Evolutionary conservation across 192 early-diverging fungal genomes (phyloP).

Genomic region (Coemansia sp.): DNA sequence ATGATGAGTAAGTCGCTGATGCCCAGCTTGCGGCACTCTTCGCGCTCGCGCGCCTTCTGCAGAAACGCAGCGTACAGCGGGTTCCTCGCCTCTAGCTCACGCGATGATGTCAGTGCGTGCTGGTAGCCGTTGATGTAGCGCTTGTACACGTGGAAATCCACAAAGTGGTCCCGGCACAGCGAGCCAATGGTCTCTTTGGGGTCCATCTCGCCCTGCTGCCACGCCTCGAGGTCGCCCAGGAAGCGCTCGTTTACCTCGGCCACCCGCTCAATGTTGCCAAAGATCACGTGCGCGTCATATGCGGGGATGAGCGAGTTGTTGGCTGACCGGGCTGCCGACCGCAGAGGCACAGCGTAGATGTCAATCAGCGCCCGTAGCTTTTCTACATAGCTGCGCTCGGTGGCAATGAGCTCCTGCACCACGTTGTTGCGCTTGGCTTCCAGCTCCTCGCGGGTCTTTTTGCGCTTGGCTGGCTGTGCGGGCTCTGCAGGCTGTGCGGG

Average conservation of each 20-base stretch:
- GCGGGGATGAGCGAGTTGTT: slow-evolving; percentile 58
- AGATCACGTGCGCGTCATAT: slow-evolving; percentile 60
- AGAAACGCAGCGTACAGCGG: slow-evolving; percentile 55
- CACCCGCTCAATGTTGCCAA: slow-evolving; percentile 63
- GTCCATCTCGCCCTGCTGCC: slow-evolving; percentile 39
- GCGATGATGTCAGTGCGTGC: slow-evolving; percentile 56
- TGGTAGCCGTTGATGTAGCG: slow-evolving; percentile 63
- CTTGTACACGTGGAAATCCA: slow-evolving; percentile 61
- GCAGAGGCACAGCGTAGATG: slow-evolving; percentile 57
- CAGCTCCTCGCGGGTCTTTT: slow-evolving; percentile 45
- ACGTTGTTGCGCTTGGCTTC: slow-evolving; percentile 52
- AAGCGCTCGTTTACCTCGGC: slow-evolving; percentile 56
- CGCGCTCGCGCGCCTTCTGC: slow-evolving; percentile 55
- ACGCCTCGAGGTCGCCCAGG: slow-evolving; percentile 55
- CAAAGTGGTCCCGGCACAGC: slow-evolving; percentile 57
- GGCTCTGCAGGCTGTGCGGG: slow-evolving; percentile 5
- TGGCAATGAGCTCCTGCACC: slow-evolving; percentile 60
- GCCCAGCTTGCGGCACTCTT: slow-evolving; percentile 61
- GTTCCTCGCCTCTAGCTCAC: slow-evolving; percentile 56
- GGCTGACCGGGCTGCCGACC: slow-evolving; percentile 50
- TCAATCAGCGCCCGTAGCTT: slow-evolving; percentile 56
- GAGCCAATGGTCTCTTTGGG: slow-evolving; percentile 53
- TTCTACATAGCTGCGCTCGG: slow-evolving; percentile 63
- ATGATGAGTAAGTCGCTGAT: slow-evolving; percentile 73
- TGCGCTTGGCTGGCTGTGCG: slow-evolving; percentile 22